Base-by-base conservation (phyloP, 2,329 filamentous ascomycete genomes). In the Apiospora phragmitis region DNA sequence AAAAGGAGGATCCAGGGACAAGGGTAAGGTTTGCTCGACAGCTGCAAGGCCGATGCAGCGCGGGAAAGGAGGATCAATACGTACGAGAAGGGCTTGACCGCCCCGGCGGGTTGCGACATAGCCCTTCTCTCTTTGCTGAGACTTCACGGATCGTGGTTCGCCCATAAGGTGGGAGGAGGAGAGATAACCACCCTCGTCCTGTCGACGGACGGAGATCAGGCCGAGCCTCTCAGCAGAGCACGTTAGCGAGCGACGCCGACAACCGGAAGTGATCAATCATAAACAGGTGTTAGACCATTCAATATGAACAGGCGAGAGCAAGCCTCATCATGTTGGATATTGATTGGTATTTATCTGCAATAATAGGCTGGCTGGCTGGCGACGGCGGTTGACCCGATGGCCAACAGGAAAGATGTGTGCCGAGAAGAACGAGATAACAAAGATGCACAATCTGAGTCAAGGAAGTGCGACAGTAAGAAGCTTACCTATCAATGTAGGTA, bases 1-100 rank as follows among this genome's bases (percentile, higher is more conserved):
- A 62, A 2, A 62, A 62, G 55, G 55, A 62, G 55, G 32, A 41
- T 49, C 45, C 45, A 41, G 45, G 67, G 45, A 68, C 47, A 45
- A 45, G 67, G 45, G 67, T 38, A 49, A 51, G 35, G 67, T 68
- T 68, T 68, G 67, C 45, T 68, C 43, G 67, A 51, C 43, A 38
- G 41, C 29, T 68, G 67, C 67, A 68, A 68, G 67, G 47, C n/a
- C 32, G 47, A 68, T 51, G 67, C 67, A 49, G 43, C n/a, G 43
- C 67, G 67, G 67, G 67, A 47, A 35, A 62, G 55, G 29, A 62
- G 55, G 55, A 47, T 24, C 65, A 67, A 67, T 67, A 67, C 65
- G 65, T 67, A 67, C 65, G 65, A 67, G 45, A 67, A 43, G 42
- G 45, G 26, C 42, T 47, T 45, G 65, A 67, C 65, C 65, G 65